A percentile compares a stretch with the other conserved stretches of the same genome.
phyloP scores from a whole-genome alignment of 441 rosid genomes.

The Adansonia grandidieri region DNA sequence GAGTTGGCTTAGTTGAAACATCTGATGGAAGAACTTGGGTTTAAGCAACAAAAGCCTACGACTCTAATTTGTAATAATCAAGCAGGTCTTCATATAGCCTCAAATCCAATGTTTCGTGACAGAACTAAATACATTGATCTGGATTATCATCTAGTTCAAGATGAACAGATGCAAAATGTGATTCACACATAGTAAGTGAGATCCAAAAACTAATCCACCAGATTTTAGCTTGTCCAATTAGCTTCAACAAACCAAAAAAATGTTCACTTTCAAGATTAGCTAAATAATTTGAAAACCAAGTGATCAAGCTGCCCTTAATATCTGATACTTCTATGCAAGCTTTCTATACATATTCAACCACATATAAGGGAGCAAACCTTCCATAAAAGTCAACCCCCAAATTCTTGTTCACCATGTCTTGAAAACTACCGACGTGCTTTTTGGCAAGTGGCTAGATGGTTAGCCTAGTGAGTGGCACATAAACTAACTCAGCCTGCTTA shows the following conservation, averaged over 20 bases:
- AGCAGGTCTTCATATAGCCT: neutral
- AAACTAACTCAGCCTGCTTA: neutral
- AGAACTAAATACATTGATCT: neutral
- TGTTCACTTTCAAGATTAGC: slow-evolving; percentile 4
- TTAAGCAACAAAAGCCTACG: neutral
- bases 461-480: slow-evolving; percentile 1
- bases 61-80: neutral
- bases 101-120: too few species aligned
- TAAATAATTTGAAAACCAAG: slow-evolving; percentile 10
- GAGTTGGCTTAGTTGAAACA: too few species aligned
- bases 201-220: slow-evolving; percentile 2
- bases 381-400: neutral
- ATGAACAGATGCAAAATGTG: neutral
- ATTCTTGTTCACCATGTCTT: neutral
- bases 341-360: neutral
- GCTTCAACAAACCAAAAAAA: neutral
- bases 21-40: neutral
- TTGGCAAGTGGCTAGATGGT: neutral
- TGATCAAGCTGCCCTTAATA: neutral
- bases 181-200: neutral
- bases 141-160: neutral
- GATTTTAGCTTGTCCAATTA: slow-evolving; percentile 9
- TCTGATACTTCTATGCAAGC: neutral
- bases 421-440: neutral
- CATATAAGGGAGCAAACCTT: neutral